Base-by-base conservation (phyloP, 192 early-diverging fungal genomes). In the Physocladia obscura region DNA sequence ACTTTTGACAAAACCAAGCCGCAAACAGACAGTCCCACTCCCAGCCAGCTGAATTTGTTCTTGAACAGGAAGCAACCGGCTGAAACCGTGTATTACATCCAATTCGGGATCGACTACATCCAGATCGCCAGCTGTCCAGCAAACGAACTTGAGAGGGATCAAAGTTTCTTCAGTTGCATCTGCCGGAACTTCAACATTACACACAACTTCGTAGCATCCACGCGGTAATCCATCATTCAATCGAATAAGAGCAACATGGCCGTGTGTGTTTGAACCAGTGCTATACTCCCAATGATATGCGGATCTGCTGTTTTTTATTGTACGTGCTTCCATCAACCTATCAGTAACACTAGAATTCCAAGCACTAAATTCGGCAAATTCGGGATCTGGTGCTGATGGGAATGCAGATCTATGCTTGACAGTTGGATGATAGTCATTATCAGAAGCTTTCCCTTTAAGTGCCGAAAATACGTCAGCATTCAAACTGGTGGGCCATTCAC, bases 51-150 rank as follows among this genome's bases (percentile, higher is more conserved):
- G 55, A 17, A n/a, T 30, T 31, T 73, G 71, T 39, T 73, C 71
- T 35, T 73, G 52, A 31, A 57, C 57, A 5, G 71, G 71, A 24
- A 73, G 44, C 37, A 67, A 49, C 3, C 71, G 30, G 24, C 62
- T 67, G 62, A 73, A 73, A 4, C 71, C 71, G n/a, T 64, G 61
- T 21, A 73, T 15, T 2, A 54, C 62, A 31, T 73, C 62, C 15
- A 73, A 52, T 36, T 73, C 71, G 8, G 71, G 71, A 36, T 73
- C 71, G 1, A 73, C 52, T n/a, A 49, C 71, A 49, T 73, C 62
- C 49, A n/a, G 54, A 58, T 57, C 61, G 2, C 52, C 71, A 8
- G 65, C 44, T 17, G 51, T 68, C 65, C 65, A 68, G 44, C 71
- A 73, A 30, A 73, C 31, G 36, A 73, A 73, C 36, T 73, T 73